Conservation (phyloP, 805 yeast species). For the Metschnikowia anglica region DNA sequence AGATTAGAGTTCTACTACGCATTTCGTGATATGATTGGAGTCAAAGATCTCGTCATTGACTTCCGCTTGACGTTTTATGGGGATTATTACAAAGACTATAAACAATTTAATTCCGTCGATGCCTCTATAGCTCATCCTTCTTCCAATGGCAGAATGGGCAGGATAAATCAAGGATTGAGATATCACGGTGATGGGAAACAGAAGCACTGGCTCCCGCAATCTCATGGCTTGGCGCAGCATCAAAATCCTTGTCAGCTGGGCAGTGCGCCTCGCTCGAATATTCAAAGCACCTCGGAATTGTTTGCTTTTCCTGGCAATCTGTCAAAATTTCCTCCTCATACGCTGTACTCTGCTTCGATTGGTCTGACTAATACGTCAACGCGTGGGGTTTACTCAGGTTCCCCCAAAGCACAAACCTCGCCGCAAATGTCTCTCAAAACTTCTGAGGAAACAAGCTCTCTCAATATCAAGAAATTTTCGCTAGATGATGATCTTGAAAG, state of each 20-base stretch:
- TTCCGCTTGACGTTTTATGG: constrained; percentile 70
- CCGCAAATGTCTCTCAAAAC: constrained; percentile 22
- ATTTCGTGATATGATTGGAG: constrained; percentile 70
- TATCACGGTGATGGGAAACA: constrained; percentile 75
- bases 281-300: constrained; percentile 31
- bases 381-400: constrained; percentile 32
- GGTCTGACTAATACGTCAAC: constrained; percentile 32
- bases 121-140: constrained; percentile 66
- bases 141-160: constrained; percentile 59
- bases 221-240: constrained; percentile 14
- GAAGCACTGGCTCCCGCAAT: constrained; percentile 70
- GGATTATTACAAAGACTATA: constrained; percentile 68
- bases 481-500: constrained; percentile 11
- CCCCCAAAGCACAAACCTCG: constrained; percentile 25
- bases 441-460: constrained; percentile 3
- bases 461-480: constrained; percentile 4
- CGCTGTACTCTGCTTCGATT: constrained; percentile 28
- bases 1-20: constrained; percentile 64
- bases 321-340: constrained; percentile 6
- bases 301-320: constrained; percentile 20
- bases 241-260: constrained; percentile 4
- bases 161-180: constrained; percentile 80
- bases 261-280: constrained; percentile 10
- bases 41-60: constrained; percentile 77
- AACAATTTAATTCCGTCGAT: constrained; percentile 79